phyloP scores from a whole-genome alignment of 179 eudicot species.

The Sideroxylon spinosum region DNA sequence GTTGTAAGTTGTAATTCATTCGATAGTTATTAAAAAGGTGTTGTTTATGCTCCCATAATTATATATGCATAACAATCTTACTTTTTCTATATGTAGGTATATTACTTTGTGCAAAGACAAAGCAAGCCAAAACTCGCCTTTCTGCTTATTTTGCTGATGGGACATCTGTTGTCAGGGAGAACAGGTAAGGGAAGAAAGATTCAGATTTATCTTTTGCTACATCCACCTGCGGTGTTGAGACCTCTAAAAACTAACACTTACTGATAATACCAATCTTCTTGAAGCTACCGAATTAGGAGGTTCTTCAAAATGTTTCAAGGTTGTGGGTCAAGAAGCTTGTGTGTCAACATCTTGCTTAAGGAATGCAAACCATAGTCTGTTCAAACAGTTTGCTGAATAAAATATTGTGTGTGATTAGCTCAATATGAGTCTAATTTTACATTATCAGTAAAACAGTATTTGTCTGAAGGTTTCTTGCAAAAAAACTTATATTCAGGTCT shows the following conservation, averaged over 20 bases:
- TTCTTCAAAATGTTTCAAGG: neutral
- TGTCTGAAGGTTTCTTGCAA: constrained; percentile 1
- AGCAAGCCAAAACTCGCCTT: constrained; percentile 66
- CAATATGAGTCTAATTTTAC: neutral
- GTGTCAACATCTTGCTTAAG: neutral
- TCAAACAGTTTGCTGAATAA: neutral
- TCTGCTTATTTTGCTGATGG: constrained; percentile 86
- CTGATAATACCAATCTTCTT: neutral
- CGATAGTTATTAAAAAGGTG: neutral
- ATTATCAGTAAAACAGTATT: neutral
- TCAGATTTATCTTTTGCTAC: neutral
- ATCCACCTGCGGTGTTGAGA: constrained; percentile 7
- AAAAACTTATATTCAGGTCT: neutral
- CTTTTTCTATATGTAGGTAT: constrained; percentile 46
- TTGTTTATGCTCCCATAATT: neutral
- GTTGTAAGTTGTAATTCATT: neutral
- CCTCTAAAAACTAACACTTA: constrained; percentile 4
- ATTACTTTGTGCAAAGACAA: constrained; percentile 95
- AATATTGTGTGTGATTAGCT: neutral
- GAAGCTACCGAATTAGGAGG: neutral
- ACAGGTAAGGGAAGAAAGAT: constrained; percentile 42
- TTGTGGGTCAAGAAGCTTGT: neutral
- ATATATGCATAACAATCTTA: neutral
- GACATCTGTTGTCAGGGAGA: constrained; percentile 51
- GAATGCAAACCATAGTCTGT: no score